Conservation (phyloP, 345 rosid genomes). For the Kernera saxatilis region DNA sequence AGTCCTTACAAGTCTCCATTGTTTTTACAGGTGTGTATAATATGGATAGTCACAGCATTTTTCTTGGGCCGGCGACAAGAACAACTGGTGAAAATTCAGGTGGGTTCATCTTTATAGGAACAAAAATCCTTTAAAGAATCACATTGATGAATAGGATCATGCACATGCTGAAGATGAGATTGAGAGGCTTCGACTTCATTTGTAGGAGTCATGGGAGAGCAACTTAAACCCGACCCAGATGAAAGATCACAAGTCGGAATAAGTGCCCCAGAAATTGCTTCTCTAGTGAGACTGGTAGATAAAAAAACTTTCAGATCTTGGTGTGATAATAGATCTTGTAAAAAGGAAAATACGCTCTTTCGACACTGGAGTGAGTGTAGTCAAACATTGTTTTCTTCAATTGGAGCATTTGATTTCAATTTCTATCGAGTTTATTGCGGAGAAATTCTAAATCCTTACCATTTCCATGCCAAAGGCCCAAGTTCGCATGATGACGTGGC, state of each 20-base stretch:
- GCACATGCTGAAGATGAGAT: slow-evolving; percentile 24
- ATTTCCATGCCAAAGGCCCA: no score
- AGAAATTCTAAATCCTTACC: background rate
- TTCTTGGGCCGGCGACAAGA: slow-evolving; percentile 68
- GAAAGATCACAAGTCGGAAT: slow-evolving; percentile 19
- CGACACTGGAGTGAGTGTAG: background rate
- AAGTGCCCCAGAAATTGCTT: background rate
- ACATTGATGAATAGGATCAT: slow-evolving; percentile 12
- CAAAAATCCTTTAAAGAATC: background rate
- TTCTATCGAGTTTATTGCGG: no score
- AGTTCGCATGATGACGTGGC: no score
- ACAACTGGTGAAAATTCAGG: slow-evolving; percentile 58
- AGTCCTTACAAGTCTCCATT: background rate
- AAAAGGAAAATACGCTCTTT: background rate
- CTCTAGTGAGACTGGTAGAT: background rate
- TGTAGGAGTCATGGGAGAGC: slow-evolving; percentile 21
- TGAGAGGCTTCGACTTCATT: slow-evolving; percentile 15
- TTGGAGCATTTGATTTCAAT: background rate
- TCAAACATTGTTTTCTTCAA: background rate
- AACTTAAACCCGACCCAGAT: background rate
- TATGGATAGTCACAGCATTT: slow-evolving; percentile 73
- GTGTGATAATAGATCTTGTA: no score
- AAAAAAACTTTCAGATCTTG: no score
- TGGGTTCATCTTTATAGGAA: slow-evolving; percentile 30
- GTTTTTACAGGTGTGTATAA: slow-evolving; percentile 48